These are phyloP conservation scores for Colletotrichum liaoningense DNA, from an alignment of 2,329 filamentous ascomycete species.

Conservation along the genomic window DNA sequence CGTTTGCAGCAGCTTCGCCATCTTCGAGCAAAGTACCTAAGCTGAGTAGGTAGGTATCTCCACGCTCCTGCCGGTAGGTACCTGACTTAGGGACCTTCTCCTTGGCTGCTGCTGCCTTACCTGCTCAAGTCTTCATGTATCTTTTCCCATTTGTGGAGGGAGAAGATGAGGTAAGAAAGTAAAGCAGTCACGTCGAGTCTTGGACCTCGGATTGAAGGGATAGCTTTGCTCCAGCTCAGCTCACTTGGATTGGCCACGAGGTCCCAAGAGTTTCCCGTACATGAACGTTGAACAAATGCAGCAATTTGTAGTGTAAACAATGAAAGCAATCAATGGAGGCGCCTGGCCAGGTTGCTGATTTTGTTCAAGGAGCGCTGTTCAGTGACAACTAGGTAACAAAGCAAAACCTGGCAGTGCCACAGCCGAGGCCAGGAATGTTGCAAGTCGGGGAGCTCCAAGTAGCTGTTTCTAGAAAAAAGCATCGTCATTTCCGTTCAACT, in stretches of 20 bases:
- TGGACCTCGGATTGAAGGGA: not conserved
- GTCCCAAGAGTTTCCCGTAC: too few relatives aligned
- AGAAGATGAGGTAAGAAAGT: constrained; percentile 30
- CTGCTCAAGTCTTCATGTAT: not conserved
- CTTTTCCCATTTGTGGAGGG: not conserved
- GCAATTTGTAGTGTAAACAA: not conserved
- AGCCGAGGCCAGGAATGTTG: constrained; percentile 18
- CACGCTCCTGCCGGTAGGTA: not conserved
- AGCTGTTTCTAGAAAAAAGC: constrained; percentile 4
- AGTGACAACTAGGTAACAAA: not conserved
- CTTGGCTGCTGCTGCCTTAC: not conserved
- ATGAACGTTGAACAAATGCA: not conserved
- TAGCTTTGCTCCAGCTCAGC: not conserved
- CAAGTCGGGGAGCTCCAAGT: constrained; percentile 17
- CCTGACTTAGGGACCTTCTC: constrained; percentile 11
- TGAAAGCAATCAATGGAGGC: not conserved
- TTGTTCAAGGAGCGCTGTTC: not conserved
- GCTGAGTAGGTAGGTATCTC: too few relatives aligned
- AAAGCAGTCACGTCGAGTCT: constrained; percentile 4
- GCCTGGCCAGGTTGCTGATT: not conserved
- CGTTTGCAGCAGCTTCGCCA: not conserved
- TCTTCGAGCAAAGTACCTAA: constrained; percentile 6
- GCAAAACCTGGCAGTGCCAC: not conserved
- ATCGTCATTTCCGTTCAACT: not conserved
- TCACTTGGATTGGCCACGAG: not conserved